These are phyloP conservation scores for Tulasnella sp. DNA, from an alignment of 768 basidiomycete genomes.

Conservation along the genomic window DNA sequence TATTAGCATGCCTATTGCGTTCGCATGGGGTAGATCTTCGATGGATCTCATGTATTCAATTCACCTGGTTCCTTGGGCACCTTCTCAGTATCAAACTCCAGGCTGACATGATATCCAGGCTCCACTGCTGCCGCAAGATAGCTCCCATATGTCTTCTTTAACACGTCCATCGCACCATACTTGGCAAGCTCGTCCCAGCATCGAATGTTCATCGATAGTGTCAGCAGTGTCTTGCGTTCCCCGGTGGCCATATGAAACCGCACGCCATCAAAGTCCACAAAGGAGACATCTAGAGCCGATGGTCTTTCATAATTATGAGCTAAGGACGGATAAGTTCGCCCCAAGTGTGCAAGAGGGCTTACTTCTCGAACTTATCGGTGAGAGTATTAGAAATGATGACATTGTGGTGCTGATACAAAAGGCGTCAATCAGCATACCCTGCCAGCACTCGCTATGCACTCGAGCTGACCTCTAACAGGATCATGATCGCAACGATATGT, in stretches of 20 bases:
- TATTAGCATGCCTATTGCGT: neutral
- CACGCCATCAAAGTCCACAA: slow-evolving; percentile 96
- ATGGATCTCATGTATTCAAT: slow-evolving; percentile 21
- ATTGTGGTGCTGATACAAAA: slow-evolving; percentile 83
- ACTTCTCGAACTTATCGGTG: slow-evolving; percentile 80
- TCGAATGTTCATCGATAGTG: slow-evolving; percentile 92
- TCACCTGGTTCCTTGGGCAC: slow-evolving; percentile 71
- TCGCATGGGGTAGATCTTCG: neutral
- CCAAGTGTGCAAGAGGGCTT: slow-evolving; percentile 21
- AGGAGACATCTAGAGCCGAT: slow-evolving; percentile 82
- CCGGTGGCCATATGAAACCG: slow-evolving; percentile 88
- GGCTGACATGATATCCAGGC: slow-evolving; percentile 78
- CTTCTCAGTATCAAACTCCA: slow-evolving; percentile 80
- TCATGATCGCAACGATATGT: no score
- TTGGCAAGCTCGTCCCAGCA: slow-evolving; percentile 91
- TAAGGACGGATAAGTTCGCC: slow-evolving; percentile 12
- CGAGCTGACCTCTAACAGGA: no score
- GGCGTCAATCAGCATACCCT: no score
- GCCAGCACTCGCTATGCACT: no score
- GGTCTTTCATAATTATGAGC: slow-evolving; percentile 46
- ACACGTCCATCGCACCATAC: slow-evolving; percentile 73
- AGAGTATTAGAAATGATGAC: slow-evolving; percentile 88
- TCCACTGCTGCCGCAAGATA: slow-evolving; percentile 58
- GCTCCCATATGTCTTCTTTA: slow-evolving; percentile 73
- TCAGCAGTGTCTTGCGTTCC: slow-evolving; percentile 61